Evolutionary conservation across 1,139 yeast species (phyloP).

Genomic region (Pichia sp.): DNA sequence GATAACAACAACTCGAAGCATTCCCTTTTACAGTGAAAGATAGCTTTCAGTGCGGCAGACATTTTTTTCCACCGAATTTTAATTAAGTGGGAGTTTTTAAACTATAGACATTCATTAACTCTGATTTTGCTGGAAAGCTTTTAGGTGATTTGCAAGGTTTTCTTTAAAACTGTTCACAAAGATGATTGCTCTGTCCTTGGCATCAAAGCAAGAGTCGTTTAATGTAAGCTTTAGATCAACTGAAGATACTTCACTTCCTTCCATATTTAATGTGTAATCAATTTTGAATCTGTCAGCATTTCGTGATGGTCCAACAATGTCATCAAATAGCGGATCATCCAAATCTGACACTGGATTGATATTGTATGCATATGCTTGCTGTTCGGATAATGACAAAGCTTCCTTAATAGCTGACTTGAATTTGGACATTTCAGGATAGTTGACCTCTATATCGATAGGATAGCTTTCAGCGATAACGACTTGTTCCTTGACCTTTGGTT

Average conservation of each 20-base stretch:
- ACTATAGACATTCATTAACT: background rate
- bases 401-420: conserved; percentile 17
- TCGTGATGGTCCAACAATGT: conserved; percentile 70
- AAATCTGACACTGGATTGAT: conserved; percentile 35
- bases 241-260: conserved; percentile 25
- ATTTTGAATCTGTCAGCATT: conserved; percentile 56
- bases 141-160: conserved; percentile 18
- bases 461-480: conserved; percentile 13
- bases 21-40: too few relatives aligned
- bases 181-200: conserved; percentile 43
- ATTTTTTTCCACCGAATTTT: too few relatives aligned
- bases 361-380: conserved; percentile 63
- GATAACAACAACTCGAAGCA: too few relatives aligned
- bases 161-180: conserved; percentile 25
- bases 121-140: conserved; percentile 1
- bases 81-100: background rate
- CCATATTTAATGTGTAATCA: conserved; percentile 18
- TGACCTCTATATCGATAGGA: conserved; percentile 13
- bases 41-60: too few relatives aligned
- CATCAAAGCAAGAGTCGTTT: conserved; percentile 41
- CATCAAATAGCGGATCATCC: conserved; percentile 76
- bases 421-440: conserved; percentile 10
- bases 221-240: conserved; percentile 45
- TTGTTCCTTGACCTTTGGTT: conserved; percentile 18
- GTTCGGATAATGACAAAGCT: conserved; percentile 54